Percentiles rank a stretch among this genome's conserved stretches.
These are phyloP conservation scores for Aspergillus piperis DNA, from an alignment of 2,329 filamentous ascomycete genomes.

Conservation along the genomic window DNA sequence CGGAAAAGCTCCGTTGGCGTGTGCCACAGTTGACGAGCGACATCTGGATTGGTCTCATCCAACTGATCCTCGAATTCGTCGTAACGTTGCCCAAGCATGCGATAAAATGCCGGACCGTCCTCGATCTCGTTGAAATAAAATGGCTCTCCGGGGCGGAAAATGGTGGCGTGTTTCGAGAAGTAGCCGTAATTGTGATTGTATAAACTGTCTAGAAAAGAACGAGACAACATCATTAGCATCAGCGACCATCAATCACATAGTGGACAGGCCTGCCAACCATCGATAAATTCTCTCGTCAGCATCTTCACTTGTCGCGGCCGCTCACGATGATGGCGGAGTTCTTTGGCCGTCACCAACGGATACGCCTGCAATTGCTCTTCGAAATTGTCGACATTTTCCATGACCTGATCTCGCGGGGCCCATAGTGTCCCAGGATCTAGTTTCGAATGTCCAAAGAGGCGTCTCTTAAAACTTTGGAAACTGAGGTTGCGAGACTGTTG, in stretches of 20 bases:
- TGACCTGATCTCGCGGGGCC: no score
- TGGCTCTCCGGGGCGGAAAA: slow-evolving; percentile 88
- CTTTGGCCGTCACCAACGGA: slow-evolving; percentile 80
- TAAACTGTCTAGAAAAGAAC: slow-evolving; percentile 67
- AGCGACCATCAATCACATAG: neutral
- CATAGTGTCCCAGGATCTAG: no score
- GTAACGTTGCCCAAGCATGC: slow-evolving; percentile 75
- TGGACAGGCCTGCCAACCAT: slow-evolving; percentile 60
- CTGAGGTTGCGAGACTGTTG: slow-evolving; percentile 33
- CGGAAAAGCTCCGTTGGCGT: slow-evolving; percentile 96
- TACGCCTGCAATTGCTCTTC: slow-evolving; percentile 77
- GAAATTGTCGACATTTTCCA: slow-evolving; percentile 52
- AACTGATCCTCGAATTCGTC: slow-evolving; percentile 86
- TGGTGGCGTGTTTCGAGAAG: slow-evolving; percentile 94
- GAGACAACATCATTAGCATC: neutral
- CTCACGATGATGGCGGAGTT: slow-evolving; percentile 70
- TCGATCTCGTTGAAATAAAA: slow-evolving; percentile 82
- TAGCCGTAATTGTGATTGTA: slow-evolving; percentile 96
- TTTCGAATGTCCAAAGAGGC: no score
- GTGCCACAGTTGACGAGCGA: slow-evolving; percentile 92
- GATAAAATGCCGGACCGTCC: slow-evolving; percentile 84
- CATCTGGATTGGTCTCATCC: slow-evolving; percentile 70
- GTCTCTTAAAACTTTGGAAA: no score
- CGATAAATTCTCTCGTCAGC: slow-evolving; percentile 95
- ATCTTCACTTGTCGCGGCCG: slow-evolving; percentile 90